Evolutionary conservation across 2,329 filamentous ascomycete genomes (phyloP).

Genomic region (Rhinocladiella similis): DNA sequence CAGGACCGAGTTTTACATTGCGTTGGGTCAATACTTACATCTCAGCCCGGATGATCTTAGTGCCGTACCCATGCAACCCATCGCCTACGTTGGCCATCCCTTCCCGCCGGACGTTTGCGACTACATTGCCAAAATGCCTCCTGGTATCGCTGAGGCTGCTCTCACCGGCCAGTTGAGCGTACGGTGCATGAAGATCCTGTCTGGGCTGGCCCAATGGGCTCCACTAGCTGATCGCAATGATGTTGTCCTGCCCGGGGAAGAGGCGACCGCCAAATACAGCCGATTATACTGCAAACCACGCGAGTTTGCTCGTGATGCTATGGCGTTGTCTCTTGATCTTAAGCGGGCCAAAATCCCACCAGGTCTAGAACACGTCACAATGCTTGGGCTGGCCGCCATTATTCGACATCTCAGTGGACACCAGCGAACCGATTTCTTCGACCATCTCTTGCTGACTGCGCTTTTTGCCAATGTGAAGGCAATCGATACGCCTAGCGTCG

Average conservation of each 20-base stretch:
- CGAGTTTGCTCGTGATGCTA: constrained; percentile 17
- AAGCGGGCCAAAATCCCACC: constrained; percentile 9
- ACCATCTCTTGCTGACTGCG: constrained; percentile 9
- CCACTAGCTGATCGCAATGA: constrained; percentile 4
- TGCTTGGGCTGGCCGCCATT: constrained; percentile 15
- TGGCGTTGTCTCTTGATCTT: constrained; percentile 14
- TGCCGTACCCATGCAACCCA: constrained; percentile 10
- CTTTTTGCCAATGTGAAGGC: constrained; percentile 13
- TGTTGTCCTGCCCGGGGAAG: background rate
- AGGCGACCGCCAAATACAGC: constrained; percentile 10
- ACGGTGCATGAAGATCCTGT: constrained; percentile 21
- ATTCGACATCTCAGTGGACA: constrained; percentile 21
- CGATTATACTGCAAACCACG: constrained; percentile 20
- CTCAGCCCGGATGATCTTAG: constrained; percentile 12
- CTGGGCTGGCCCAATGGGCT: constrained; percentile 13
- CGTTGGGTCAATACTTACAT: constrained; percentile 18
- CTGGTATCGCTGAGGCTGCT: constrained; percentile 19
- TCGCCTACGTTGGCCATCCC: constrained; percentile 17
- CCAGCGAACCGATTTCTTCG: constrained; percentile 22
- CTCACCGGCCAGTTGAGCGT: constrained; percentile 19
- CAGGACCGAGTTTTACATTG: constrained; percentile 22
- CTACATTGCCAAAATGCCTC: constrained; percentile 14
- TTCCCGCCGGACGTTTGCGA: constrained; percentile 18
- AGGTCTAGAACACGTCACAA: constrained; percentile 18
- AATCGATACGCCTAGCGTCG: constrained; percentile 13